These are phyloP conservation scores for Cryptococcus neoformans DNA, from an alignment of 1,284 basidiomycete species.

Conservation along the genomic window DNA sequence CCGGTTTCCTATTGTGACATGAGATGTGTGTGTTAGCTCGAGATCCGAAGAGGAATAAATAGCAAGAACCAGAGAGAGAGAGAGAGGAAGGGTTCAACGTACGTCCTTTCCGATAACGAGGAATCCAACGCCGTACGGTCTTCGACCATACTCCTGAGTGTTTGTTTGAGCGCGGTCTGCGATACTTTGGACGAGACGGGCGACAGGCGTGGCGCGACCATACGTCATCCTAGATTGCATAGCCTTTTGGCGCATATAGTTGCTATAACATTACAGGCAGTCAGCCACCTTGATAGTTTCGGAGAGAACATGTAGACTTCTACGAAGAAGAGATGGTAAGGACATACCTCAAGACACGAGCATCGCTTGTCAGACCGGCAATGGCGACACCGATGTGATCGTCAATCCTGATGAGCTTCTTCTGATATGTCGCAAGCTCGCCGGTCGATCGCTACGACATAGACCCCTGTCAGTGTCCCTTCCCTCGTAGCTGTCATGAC, in stretches of 20 bases:
- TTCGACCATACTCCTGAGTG: slow-evolving; percentile 96
- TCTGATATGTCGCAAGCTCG: slow-evolving; percentile 97
- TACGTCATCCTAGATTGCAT: slow-evolving; percentile 94
- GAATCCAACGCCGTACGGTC: slow-evolving; percentile 98
- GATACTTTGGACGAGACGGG: slow-evolving; percentile 86
- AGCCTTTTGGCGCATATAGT: slow-evolving; percentile 99
- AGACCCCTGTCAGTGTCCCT: neutral
- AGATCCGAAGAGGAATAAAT: neutral
- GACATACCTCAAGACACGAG: slow-evolving; percentile 84
- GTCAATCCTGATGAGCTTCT: slow-evolving; percentile 99
- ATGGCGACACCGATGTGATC: slow-evolving; percentile 99
- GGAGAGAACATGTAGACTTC: neutral
- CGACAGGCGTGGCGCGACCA: slow-evolving; percentile 90
- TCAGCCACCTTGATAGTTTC: neutral
- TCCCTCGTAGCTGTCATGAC: neutral
- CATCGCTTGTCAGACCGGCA: slow-evolving; percentile 96
- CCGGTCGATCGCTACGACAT: slow-evolving; percentile 83
- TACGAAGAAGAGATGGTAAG: neutral
- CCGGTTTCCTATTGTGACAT: slow-evolving; percentile 62
- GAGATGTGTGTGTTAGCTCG: neutral
- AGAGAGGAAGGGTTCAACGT: slow-evolving; percentile 14
- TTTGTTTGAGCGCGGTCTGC: slow-evolving; percentile 99
- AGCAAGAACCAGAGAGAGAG: neutral
- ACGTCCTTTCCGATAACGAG: slow-evolving; percentile 92
- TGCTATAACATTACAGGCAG: slow-evolving; percentile 56